Evolutionary conservation across 495 filamentous ascomycete genomes (phyloP).

Genomic region (Aspergillus leporis): DNA sequence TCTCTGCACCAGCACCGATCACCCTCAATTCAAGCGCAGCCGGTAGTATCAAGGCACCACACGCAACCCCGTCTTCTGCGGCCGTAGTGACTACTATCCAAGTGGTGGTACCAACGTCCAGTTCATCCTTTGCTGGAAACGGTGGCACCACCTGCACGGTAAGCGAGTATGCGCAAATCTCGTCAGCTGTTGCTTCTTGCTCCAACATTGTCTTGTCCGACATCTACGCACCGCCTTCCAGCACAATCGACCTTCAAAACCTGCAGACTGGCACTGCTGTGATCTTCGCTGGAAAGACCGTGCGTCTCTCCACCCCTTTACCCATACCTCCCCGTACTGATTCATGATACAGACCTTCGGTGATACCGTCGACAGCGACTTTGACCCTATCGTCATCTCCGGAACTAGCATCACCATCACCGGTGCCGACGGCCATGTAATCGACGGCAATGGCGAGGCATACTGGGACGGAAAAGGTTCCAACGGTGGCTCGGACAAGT

Average conservation of each 20-base stretch:
- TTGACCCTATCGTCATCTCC: conserved; percentile 41
- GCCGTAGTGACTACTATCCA: conserved; percentile 18
- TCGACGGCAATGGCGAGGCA: conserved; percentile 46
- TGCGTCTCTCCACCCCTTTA: conserved; percentile 5
- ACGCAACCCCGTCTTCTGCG: conserved; percentile 1
- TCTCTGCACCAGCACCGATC: conserved; percentile 5
- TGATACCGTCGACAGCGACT: conserved; percentile 32
- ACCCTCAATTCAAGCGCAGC: conserved; percentile 11
- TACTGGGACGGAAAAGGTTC: conserved; percentile 53
- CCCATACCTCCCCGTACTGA: not conserved
- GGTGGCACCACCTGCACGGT: conserved; percentile 39
- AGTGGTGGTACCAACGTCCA: conserved; percentile 3
- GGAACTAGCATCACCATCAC: conserved; percentile 44
- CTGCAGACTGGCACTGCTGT: conserved; percentile 41
- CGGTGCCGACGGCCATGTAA: conserved; percentile 35
- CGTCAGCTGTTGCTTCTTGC: conserved; percentile 43
- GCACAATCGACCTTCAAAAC: conserved; percentile 36
- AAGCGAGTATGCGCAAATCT: conserved; percentile 43
- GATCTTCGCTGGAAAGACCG: conserved; percentile 41
- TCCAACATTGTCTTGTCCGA: conserved; percentile 39
- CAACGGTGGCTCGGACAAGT: conserved; percentile 46
- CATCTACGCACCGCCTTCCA: conserved; percentile 35
- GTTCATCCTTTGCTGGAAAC: conserved; percentile 8
- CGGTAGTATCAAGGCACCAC: conserved; percentile 12
- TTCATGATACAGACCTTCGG: conserved; percentile 34